These are phyloP conservation scores for Sporothrix schenckii DNA, from an alignment of 2,329 filamentous ascomycete genomes.

Conservation along the genomic window DNA sequence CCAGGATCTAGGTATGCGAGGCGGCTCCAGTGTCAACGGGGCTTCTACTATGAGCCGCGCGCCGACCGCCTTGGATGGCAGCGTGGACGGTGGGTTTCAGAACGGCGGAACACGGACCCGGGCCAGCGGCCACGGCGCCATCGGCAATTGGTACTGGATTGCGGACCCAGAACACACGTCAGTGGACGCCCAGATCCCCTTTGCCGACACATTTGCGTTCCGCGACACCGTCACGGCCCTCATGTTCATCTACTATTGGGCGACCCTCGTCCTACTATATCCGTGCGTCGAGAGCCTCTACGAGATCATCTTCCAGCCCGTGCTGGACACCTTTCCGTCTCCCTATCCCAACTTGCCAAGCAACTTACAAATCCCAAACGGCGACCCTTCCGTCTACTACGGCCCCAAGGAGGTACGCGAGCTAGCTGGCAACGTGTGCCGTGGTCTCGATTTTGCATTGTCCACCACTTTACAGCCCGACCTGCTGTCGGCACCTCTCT, in stretches of 20 bases:
- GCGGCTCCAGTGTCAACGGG: conserved; percentile 21
- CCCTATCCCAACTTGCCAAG: conserved; percentile 44
- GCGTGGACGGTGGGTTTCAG: neutral
- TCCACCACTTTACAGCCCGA: conserved; percentile 52
- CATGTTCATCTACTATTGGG: conserved; percentile 59
- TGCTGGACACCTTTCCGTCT: conserved; percentile 47
- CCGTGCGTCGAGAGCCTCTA: conserved; percentile 54
- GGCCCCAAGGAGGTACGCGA: conserved; percentile 46
- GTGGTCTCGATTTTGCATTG: conserved; percentile 54
- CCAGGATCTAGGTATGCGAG: conserved; percentile 36
- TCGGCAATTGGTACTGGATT: conserved; percentile 45
- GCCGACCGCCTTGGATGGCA: neutral
- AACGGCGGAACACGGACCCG: neutral
- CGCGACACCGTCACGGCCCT: conserved; percentile 50
- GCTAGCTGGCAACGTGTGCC: conserved; percentile 55
- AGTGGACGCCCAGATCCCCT: conserved; percentile 47
- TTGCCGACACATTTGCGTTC: conserved; percentile 52
- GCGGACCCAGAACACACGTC: conserved; percentile 40
- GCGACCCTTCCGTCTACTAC: conserved; percentile 36
- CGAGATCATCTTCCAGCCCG: conserved; percentile 49
- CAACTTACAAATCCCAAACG: conserved; percentile 48
- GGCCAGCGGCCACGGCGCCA: conserved; percentile 32
- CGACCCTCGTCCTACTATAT: conserved; percentile 54
- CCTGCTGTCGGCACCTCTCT: conserved; percentile 50
- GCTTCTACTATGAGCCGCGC: conserved; percentile 14